Evolutionary conservation across 371 early-diverging fungal genomes (phyloP), one percentile per base, ranked within the genome.

Genomic region (Haplosporangium sp.): DNA sequence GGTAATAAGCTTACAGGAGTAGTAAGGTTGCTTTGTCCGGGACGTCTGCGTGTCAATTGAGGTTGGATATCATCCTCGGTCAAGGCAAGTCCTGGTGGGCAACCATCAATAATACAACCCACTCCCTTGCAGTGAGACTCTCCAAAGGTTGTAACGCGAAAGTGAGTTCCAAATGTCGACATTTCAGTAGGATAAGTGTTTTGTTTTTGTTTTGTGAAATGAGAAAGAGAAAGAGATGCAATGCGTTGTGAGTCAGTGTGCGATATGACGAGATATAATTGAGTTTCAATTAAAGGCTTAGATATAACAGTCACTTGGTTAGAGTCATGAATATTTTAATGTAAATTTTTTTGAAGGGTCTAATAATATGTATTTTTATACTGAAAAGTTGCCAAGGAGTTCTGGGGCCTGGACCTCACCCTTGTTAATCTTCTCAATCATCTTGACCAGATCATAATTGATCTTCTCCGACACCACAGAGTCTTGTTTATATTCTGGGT

Each of bases 111-210:
- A 72, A 98, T 96, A 71, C 97, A 97, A 55, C 98, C 98, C 3
- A 98, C 98, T 37, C 94, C 96, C 72, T 96, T 96, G 88, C 99
- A 98, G 87, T 98, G 99, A 20, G 97, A 96, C 88, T 98, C 99
- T 72, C 99, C 98, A 84, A 93, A 98, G 53, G 98, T 98, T n/a
- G 96, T 96, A 40, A 97, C 95, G 71, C 94, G 91, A 85, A 89
- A 95, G 64, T 88, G 76, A 50, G 86, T 88, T 67, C 95, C 95
- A 85, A 94, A 95, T 20, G 92, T 90, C 71, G 93, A 93, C 95
- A 95, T 95, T 52, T 13, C 69, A 9, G 38, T 15, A 48, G 17
- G 17, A 3, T 48, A n/a, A 5, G 48, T 3, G 5, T 39, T 37
- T 57, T 10, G 3, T 60, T 39, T 52, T 57, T 57, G 4, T 57